These are phyloP conservation scores for Neoboletus magnificus DNA, from an alignment of 768 basidiomycete genomes.

Conservation along the genomic window DNA sequence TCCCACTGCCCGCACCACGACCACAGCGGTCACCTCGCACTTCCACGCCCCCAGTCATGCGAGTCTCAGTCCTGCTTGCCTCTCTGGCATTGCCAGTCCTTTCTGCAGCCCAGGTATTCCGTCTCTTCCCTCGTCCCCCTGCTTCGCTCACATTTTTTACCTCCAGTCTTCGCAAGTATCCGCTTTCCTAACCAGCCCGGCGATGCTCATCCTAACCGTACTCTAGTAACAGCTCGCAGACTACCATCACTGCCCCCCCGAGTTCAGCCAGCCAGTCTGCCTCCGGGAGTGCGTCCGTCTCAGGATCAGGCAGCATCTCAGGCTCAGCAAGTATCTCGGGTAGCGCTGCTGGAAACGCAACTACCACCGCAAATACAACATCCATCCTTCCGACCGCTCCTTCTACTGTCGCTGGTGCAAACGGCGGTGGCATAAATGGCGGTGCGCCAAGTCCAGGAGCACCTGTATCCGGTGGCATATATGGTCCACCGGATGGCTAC, in stretches of 20 bases:
- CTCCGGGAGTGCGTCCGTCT: constrained; percentile 18
- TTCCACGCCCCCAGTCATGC: constrained; percentile 21
- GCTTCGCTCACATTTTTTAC: constrained; percentile 3
- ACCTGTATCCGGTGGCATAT: constrained; percentile 42
- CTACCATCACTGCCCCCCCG: constrained; percentile 48
- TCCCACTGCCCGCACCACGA: constrained; percentile 1
- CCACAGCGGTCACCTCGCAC: background rate
- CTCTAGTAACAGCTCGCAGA: constrained; percentile 37
- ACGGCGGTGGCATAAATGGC: constrained; percentile 41
- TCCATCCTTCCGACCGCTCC: constrained; percentile 53
- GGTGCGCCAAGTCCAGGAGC: constrained; percentile 60
- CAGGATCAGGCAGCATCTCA: constrained; percentile 23
- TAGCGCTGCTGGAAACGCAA: constrained; percentile 29
- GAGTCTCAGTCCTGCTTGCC: constrained; percentile 32
- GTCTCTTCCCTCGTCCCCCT: background rate
- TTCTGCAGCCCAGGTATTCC: constrained; percentile 33
- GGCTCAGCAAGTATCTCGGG: constrained; percentile 16
- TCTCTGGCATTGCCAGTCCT: constrained; percentile 26
- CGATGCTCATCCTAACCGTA: constrained; percentile 41
- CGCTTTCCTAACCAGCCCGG: background rate
- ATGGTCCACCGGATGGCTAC: constrained; percentile 67
- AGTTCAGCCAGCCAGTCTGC: constrained; percentile 25
- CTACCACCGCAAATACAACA: constrained; percentile 23
- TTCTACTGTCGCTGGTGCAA: constrained; percentile 46
- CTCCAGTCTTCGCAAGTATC: constrained; percentile 40